Evolutionary conservation across 2,329 filamentous ascomycete genomes (phyloP), one percentile per base, ranked within the genome.

Genomic region (Fusarium piperis): DNA sequence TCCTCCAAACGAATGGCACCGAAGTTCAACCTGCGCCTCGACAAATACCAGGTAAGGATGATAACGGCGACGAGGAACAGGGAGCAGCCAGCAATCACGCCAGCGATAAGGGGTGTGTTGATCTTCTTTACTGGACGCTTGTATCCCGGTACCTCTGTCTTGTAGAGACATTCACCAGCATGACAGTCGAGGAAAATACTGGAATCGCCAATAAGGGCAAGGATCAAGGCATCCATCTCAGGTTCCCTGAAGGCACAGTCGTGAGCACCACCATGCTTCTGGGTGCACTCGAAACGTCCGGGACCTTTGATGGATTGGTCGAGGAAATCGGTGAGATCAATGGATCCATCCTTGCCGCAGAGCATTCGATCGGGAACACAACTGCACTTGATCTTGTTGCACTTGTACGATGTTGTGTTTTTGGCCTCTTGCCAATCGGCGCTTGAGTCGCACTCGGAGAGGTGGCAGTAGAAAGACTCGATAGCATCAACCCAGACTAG

Each of bases 391-490:
- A 98, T 92, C 68, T 94, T 90, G 46, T 95, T 88, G 82, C 96
- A 99, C 72, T 89, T 88, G 83, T 98, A 98, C 57, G 87, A 88
- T 2, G 95, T 98, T 62, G 88, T 91, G 82, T 99, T 99, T 76
- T 89, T 88, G 59, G 88, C 84, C 35, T 91, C 88, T 61, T 89
- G 87, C 66, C 91, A 91, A 64, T 93, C 88, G 79, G 92, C 90
- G 57, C 83, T 87, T 76, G 93, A 96, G 16, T 89, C 83, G 84
- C 96, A 99, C 16, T 91, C 92, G 77, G 94, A 90, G 65, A 99
- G 86, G 70, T 92, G 91, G 83, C 97, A 99, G 82, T 97, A 99
- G 85, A 99, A 99, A 2, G 96, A 98, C 83, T 99, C 96, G 70
- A 89, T 87, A 74, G 95, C 89, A 75, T 97, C 95, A 53, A 99